Conservation (phyloP, 768 basidiomycete genomes). For the Lentinula sp. region DNA sequence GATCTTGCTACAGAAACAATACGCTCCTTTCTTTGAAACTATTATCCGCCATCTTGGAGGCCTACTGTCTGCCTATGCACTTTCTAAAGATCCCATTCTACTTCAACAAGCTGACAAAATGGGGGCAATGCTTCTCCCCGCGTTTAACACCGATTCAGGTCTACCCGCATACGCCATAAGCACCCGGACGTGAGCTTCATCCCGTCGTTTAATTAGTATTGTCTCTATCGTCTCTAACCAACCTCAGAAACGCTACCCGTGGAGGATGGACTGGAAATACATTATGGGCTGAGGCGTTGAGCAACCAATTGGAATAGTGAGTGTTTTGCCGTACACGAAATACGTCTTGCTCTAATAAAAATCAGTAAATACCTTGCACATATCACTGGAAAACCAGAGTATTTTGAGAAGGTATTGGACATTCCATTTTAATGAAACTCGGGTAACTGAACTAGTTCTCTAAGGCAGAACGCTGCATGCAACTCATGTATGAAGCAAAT, state of each 20-base stretch:
- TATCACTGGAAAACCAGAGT: slow-evolving; percentile 61
- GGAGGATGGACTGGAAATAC: slow-evolving; percentile 24
- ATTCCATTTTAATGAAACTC: slow-evolving; percentile 17
- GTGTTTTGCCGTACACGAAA: slow-evolving; percentile 8
- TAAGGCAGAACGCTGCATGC: slow-evolving; percentile 39
- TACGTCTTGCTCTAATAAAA: not conserved
- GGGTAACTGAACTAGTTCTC: slow-evolving; percentile 27
- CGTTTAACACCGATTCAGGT: slow-evolving; percentile 57
- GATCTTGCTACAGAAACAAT: slow-evolving; percentile 16
- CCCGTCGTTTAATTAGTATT: not conserved
- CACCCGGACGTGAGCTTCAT: slow-evolving; percentile 35
- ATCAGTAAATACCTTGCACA: slow-evolving; percentile 72
- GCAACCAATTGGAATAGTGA: slow-evolving; percentile 62
- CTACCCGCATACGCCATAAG: slow-evolving; percentile 62
- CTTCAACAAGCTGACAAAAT: slow-evolving; percentile 64
- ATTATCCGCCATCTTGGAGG: slow-evolving; percentile 76
- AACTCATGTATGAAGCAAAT: slow-evolving; percentile 42
- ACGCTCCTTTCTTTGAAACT: slow-evolving; percentile 64
- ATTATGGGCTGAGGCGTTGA: slow-evolving; percentile 36
- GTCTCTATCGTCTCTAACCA: not conserved
- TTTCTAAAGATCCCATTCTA: slow-evolving; percentile 55
- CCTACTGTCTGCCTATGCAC: slow-evolving; percentile 68
- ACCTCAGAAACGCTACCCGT: slow-evolving; percentile 29
- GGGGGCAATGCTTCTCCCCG: slow-evolving; percentile 54
- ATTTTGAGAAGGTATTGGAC: slow-evolving; percentile 37